Evolutionary conservation across 495 filamentous ascomycete genomes (phyloP).

Genomic region (Penicillium herquei): DNA sequence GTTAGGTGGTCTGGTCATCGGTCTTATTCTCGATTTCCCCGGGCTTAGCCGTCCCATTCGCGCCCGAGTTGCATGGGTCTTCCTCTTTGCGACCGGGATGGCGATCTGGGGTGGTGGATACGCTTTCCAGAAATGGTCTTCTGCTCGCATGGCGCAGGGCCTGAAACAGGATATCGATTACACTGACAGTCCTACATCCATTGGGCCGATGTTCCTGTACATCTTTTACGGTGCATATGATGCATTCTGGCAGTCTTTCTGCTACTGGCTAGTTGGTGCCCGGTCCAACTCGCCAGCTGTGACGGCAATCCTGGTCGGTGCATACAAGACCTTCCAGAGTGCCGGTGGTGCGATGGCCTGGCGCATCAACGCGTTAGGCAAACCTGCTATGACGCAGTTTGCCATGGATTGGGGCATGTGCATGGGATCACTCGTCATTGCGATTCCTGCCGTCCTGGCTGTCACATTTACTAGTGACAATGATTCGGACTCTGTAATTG

Average conservation of each 20-base stretch:
- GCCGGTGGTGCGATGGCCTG: conserved; percentile 82
- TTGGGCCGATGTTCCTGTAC: conserved; percentile 54
- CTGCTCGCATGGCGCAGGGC: conserved; percentile 25
- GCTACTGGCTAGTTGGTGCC: conserved; percentile 87
- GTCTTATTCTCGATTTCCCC: conserved; percentile 45
- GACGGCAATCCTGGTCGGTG: conserved; percentile 83
- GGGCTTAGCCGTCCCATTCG: conserved; percentile 37
- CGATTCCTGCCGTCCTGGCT: conserved; percentile 62
- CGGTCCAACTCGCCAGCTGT: conserved; percentile 82
- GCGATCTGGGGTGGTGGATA: conserved; percentile 56
- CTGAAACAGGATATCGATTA: conserved; percentile 42
- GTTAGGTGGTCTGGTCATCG: conserved; percentile 49
- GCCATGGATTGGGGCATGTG: conserved; percentile 66
- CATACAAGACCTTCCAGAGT: conserved; percentile 92
- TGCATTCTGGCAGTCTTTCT: conserved; percentile 65
- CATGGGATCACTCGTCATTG: conserved; percentile 62
- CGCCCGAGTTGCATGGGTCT: conserved; percentile 44
- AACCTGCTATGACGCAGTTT: conserved; percentile 57
- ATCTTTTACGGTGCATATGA: conserved; percentile 56
- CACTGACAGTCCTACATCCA: conserved; percentile 28
- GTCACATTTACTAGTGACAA: conserved; percentile 30
- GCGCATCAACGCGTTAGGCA: conserved; percentile 65
- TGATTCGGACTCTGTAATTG: not conserved
- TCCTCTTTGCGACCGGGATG: conserved; percentile 47
- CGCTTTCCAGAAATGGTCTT: conserved; percentile 46